phyloP scores from a whole-genome alignment of 805 yeast genomes.

The Candida koratica region DNA sequence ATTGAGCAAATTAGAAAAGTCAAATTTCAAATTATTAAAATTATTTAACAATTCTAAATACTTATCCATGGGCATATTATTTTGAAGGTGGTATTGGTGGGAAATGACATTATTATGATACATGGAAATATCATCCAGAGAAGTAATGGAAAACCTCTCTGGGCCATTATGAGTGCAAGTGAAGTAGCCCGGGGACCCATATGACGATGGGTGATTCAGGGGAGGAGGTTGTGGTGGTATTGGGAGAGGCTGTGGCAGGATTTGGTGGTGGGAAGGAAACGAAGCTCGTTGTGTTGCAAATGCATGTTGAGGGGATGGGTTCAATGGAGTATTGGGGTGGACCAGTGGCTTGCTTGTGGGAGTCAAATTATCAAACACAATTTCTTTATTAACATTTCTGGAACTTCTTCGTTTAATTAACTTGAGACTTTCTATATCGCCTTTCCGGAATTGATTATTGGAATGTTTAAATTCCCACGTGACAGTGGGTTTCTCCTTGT shows the following conservation, averaged over 20 bases:
- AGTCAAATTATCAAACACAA: slow-evolving; percentile 27
- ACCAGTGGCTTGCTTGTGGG: slow-evolving; percentile 9
- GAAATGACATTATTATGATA: slow-evolving; percentile 6
- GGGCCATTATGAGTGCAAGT: slow-evolving; percentile 3
- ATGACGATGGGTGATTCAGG: background rate
- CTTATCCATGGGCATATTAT: slow-evolving; percentile 13
- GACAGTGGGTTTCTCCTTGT: slow-evolving; percentile 4
- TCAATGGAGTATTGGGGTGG: background rate
- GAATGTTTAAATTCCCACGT: slow-evolving; percentile 89
- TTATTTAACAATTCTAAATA: slow-evolving; percentile 15
- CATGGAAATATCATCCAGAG: slow-evolving; percentile 6
- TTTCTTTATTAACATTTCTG: slow-evolving; percentile 38
- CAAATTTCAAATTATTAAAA: slow-evolving; percentile 15
- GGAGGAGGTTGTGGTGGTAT: background rate
- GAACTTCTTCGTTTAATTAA: slow-evolving; percentile 73
- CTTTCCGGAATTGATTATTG: slow-evolving; percentile 72
- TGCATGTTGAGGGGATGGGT: slow-evolving; percentile 1
- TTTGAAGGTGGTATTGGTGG: slow-evolving; percentile 8
- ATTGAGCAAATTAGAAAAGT: slow-evolving; percentile 13
- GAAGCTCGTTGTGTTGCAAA: background rate
- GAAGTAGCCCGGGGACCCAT: slow-evolving; percentile 5
- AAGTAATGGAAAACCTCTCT: slow-evolving; percentile 1
- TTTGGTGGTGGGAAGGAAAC: slow-evolving; percentile 2
- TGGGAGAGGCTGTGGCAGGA: background rate
- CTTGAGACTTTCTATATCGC: slow-evolving; percentile 70